A percentile compares a stretch with the other conserved stretches of the same genome.
Conservation (phyloP, 192 early-diverging fungal genomes). For the Coemansia sp. region DNA sequence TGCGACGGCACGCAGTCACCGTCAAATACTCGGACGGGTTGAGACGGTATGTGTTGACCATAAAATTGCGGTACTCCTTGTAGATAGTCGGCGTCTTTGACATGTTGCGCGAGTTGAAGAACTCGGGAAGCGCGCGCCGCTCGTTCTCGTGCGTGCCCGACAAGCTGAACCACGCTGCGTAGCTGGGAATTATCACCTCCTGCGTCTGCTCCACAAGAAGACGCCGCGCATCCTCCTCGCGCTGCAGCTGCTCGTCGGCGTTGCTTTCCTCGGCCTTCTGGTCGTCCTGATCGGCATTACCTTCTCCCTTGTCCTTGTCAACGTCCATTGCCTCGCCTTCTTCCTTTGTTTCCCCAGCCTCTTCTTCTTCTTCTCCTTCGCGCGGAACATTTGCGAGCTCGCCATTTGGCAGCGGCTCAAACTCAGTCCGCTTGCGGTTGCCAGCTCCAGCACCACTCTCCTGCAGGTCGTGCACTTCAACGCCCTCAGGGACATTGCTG, state of each 20-base stretch:
- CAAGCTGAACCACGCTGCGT: slow-evolving; percentile 92
- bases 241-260: slow-evolving; percentile 37
- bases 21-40: slow-evolving; percentile 96
- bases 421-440: slow-evolving; percentile 33
- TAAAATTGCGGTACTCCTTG: slow-evolving; percentile 96
- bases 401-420: slow-evolving; percentile 39
- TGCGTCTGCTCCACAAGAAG: slow-evolving; percentile 70
- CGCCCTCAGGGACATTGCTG: slow-evolving; percentile 18
- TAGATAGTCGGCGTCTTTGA: slow-evolving; percentile 92
- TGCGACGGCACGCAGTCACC: slow-evolving; percentile 94
- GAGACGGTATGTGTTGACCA: slow-evolving; percentile 96
- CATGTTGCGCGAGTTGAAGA: slow-evolving; percentile 90
- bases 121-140: slow-evolving; percentile 87
- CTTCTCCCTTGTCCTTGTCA: slow-evolving; percentile 14
- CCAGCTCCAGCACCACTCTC: slow-evolving; percentile 12
- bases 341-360: slow-evolving; percentile 3
- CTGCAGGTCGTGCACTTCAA: slow-evolving; percentile 20
- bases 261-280: slow-evolving; percentile 27
- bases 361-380: slow-evolving; percentile 14
- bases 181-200: slow-evolving; percentile 78
- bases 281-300: slow-evolving; percentile 33
- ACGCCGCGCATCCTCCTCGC: slow-evolving; percentile 68
- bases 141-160: slow-evolving; percentile 83
- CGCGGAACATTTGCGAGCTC: slow-evolving; percentile 35
- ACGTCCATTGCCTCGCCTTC: slow-evolving; percentile 25